A percentile compares a stretch with the other conserved stretches of the same genome.
Conservation (phyloP, 2,329 filamentous ascomycete species). For the Hypoxylon sp. region DNA sequence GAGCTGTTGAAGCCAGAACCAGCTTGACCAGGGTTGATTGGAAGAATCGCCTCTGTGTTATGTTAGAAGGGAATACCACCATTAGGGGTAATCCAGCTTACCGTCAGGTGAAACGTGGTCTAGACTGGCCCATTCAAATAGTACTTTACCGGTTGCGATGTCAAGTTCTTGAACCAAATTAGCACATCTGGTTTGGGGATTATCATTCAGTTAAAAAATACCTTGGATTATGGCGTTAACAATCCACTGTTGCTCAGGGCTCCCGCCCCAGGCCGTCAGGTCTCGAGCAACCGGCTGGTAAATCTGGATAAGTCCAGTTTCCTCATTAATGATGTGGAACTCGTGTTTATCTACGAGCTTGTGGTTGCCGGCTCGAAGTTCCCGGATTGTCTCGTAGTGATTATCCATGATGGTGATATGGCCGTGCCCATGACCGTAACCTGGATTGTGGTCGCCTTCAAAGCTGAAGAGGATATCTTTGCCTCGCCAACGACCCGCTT, state of each 20-base stretch:
- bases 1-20: conserved; percentile 49
- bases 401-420: conserved; percentile 68
- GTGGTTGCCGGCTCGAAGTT: conserved; percentile 67
- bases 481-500: conserved; percentile 64
- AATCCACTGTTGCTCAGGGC: conserved; percentile 68
- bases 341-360: conserved; percentile 69
- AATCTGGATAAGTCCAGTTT: conserved; percentile 68
- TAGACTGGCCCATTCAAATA: conserved; percentile 73
- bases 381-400: conserved; percentile 68
- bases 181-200: background rate
- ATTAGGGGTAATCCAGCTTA: conserved; percentile 52
- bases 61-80: conserved; percentile 10
- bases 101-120: conserved; percentile 69
- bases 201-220: conserved; percentile 42
- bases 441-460: conserved; percentile 67
- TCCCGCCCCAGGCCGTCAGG: conserved; percentile 62
- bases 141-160: conserved; percentile 66
- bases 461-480: conserved; percentile 68
- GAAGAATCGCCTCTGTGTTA: conserved; percentile 60
- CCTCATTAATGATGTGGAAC: conserved; percentile 67
- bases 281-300: conserved; percentile 66
- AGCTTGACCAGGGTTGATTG: conserved; percentile 62
- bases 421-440: conserved; percentile 68
- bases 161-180: conserved; percentile 57
- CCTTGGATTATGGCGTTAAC: conserved; percentile 69